Evolutionary conservation across 805 yeast species (phyloP).

Genomic region (Teunomyces gatunensis): DNA sequence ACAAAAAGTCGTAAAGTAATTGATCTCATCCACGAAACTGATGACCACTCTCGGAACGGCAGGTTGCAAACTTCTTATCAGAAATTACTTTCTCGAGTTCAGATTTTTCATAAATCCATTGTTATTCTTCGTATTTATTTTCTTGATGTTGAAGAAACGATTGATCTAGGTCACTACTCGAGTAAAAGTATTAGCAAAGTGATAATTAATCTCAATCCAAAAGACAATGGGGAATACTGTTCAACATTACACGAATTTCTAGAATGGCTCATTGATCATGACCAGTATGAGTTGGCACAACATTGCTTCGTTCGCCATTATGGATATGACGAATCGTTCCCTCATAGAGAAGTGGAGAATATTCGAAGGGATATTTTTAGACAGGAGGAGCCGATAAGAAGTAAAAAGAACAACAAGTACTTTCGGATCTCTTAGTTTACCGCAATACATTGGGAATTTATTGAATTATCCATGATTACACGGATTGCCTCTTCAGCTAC

Average conservation of each 20-base stretch:
- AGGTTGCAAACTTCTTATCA: neutral
- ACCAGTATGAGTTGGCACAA: conserved; percentile 10
- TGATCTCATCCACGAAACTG: neutral
- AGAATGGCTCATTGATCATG: neutral
- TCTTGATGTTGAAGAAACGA: conserved; percentile 10
- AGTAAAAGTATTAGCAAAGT: conserved; percentile 6
- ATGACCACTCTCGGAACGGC: neutral
- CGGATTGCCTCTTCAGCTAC: conserved; percentile 28
- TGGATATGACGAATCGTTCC: conserved; percentile 5
- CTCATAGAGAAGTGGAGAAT: neutral
- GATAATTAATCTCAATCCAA: neutral
- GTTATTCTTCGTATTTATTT: conserved; percentile 8
- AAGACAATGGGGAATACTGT: conserved; percentile 6
- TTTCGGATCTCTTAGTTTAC: conserved; percentile 11
- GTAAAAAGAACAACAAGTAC: neutral
- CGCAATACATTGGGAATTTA: conserved; percentile 31
- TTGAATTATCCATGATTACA: conserved; percentile 17
- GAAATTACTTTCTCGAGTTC: neutral
- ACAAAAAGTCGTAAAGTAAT: conserved; percentile 7
- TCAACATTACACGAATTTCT: conserved; percentile 1
- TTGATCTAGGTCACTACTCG: neutral
- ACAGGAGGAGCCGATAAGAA: neutral
- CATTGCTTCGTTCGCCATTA: conserved; percentile 10
- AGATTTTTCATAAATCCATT: conserved; percentile 3
- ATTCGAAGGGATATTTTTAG: neutral